A percentile compares a stretch with the other conserved stretches of the same genome.
Evolutionary conservation across 179 eudicot genomes (phyloP).

Genomic region (Beta macrorhiza): DNA sequence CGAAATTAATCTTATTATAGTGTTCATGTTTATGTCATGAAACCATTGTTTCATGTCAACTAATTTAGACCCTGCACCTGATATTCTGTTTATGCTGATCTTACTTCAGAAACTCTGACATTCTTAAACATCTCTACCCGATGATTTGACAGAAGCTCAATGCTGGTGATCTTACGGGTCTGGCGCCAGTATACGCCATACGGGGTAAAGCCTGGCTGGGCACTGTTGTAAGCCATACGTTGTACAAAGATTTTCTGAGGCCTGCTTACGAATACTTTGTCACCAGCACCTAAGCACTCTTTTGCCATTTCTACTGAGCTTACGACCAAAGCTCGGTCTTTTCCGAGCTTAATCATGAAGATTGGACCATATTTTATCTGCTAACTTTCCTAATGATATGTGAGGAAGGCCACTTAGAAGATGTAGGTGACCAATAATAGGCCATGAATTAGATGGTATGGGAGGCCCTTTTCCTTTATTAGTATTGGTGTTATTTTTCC

Average conservation of each 20-base stretch:
- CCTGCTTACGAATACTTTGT: slow-evolving; percentile 6
- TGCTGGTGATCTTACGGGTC: background rate
- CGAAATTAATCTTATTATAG: slow-evolving; percentile 12
- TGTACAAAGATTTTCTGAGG: slow-evolving; percentile 1
- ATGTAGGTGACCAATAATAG: slow-evolving; percentile 19
- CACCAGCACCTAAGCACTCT: slow-evolving; percentile 2
- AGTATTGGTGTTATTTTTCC: background rate
- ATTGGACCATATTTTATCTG: slow-evolving; percentile 22
- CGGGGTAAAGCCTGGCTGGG: background rate
- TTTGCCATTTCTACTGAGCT: slow-evolving; percentile 21
- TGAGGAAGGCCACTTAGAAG: background rate
- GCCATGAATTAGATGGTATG: slow-evolving; percentile 21
- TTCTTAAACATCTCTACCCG: background rate
- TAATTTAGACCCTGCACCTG: background rate
- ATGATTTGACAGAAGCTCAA: slow-evolving; percentile 3
- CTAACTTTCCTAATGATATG: slow-evolving; percentile 16
- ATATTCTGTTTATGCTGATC: background rate
- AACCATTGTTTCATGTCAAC: slow-evolving; percentile 28
- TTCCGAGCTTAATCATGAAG: slow-evolving; percentile 22
- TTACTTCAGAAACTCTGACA: slow-evolving; percentile 15
- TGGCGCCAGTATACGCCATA: slow-evolving; percentile 17
- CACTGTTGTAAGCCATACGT: background rate
- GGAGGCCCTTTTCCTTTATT: background rate
- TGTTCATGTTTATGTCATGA: slow-evolving; percentile 10
- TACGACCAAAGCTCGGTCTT: slow-evolving; percentile 12